phyloP scores from a whole-genome alignment of 2,329 filamentous ascomycete species.

The Zopfia rhizophila region DNA sequence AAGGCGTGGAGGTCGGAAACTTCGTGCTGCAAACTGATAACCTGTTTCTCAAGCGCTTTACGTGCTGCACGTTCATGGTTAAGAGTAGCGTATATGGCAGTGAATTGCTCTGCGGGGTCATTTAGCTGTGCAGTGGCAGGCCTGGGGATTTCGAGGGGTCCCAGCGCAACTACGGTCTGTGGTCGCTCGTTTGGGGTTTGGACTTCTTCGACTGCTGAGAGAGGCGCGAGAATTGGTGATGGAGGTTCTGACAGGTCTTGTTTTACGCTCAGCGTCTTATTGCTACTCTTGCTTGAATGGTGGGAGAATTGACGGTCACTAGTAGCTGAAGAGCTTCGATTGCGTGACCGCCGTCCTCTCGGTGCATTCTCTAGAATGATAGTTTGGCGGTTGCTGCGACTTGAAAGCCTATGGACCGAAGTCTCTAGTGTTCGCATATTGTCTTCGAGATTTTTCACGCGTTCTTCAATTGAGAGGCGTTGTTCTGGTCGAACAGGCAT shows the following conservation, averaged over 20 bases:
- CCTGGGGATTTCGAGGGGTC: not conserved
- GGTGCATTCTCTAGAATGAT: slow-evolving; percentile 52
- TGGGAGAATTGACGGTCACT: slow-evolving; percentile 29
- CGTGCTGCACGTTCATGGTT: slow-evolving; percentile 44
- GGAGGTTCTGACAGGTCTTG: slow-evolving; percentile 15
- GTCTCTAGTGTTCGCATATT: slow-evolving; percentile 42
- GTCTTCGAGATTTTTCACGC: slow-evolving; percentile 44
- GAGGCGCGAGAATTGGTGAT: slow-evolving; percentile 26
- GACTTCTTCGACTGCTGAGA: slow-evolving; percentile 24
- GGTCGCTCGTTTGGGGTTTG: slow-evolving; percentile 7
- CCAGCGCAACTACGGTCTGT: slow-evolving; percentile 7
- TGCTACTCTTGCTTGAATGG: slow-evolving; percentile 26
- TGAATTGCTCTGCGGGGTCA: slow-evolving; percentile 26
- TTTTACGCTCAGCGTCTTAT: slow-evolving; percentile 16
- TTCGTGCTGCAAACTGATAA: slow-evolving; percentile 43
- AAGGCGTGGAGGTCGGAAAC: slow-evolving; percentile 42
- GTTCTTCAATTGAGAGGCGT: slow-evolving; percentile 46
- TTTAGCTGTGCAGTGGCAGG: slow-evolving; percentile 8
- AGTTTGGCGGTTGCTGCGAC: slow-evolving; percentile 48
- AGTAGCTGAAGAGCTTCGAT: slow-evolving; percentile 38
- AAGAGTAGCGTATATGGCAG: slow-evolving; percentile 37
- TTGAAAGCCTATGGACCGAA: slow-evolving; percentile 44
- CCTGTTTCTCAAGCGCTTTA: slow-evolving; percentile 45
- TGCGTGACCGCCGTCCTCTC: slow-evolving; percentile 42
- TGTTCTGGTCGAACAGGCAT: slow-evolving; percentile 23